phyloP scores from a whole-genome alignment of 169 alveolate species.

The Plasmodium coatneyi region DNA sequence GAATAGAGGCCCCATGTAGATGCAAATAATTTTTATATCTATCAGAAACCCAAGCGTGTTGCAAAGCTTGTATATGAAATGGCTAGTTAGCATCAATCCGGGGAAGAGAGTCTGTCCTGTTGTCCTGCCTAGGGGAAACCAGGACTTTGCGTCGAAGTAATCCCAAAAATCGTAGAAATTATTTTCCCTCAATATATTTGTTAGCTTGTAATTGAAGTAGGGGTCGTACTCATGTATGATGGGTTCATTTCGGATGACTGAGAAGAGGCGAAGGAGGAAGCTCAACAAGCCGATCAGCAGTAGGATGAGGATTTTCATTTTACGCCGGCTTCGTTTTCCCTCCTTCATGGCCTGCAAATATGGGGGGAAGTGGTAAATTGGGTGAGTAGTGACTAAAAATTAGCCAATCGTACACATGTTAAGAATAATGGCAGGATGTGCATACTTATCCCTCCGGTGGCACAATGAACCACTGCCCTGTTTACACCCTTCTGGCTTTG shows the following conservation, averaged over 20 bases:
- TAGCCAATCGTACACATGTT: not conserved
- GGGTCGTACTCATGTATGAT: conserved; percentile 99
- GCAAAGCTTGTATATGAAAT: conserved; percentile 85
- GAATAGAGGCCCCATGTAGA: conserved; percentile 96
- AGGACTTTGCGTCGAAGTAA: conserved; percentile 96
- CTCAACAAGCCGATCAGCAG: conserved; percentile 79
- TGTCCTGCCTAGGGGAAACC: conserved; percentile 99
- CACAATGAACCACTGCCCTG: not conserved
- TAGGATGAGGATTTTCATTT: conserved; percentile 45
- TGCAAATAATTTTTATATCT: conserved; percentile 95
- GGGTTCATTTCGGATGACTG: conserved; percentile 96
- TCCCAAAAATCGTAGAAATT: conserved; percentile 97
- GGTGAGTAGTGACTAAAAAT: not conserved
- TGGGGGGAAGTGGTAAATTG: not conserved
- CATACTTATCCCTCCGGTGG: not conserved
- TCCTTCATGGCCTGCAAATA: conserved; percentile 12
- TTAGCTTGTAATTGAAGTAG: conserved; percentile 97
- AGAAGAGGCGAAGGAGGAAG: conserved; percentile 94
- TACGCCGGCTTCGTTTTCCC: not conserved
- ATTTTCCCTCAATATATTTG: conserved; percentile 93
- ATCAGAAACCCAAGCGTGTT: conserved; percentile 88
- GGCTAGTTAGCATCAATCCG: conserved; percentile 97
- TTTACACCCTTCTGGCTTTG: not conserved
- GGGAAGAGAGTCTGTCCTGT: conserved; percentile 98
- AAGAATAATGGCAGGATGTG: not conserved